Evolutionary conservation across 192 early-diverging fungal genomes (phyloP), one percentile per base, ranked within the genome.

Genomic region (Linnemannia hyalina): DNA sequence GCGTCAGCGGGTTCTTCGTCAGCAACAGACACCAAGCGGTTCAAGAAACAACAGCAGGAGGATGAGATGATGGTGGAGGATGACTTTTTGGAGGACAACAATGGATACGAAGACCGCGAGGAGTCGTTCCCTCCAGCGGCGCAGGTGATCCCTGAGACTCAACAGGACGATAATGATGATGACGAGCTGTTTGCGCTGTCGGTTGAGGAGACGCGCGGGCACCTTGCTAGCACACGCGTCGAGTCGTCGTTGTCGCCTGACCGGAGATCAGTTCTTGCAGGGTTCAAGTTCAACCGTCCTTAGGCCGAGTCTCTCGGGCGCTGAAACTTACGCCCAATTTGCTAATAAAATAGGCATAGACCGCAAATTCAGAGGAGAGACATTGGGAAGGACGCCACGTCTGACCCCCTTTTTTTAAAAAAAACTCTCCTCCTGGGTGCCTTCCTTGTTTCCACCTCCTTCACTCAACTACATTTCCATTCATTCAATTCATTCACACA

Each of bases 31-130:
- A 23, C 57, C 18, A 86, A 86, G 42, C 75, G 83, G n/a, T 77
- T 85, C 71, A 86, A 86, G 68, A 81, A 26, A 47, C 78, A 80
- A 10, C 57, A 80, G 44, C 38, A 44, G 22, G 72, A 32, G 8
- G 84, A 80, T 16, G 46, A 38, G 42, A 47, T 80, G 70, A 86
- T 86, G 84, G 84, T 81, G 32, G 84, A 70, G 57, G 76, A 86
- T 38, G 84, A 86, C 35, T 86, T 86, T 77, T 55, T 86, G 72
- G 84, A 85, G 35, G 77, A 77, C 55, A 40, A 22, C 8, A 60
- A 73, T 15, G 74, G 55, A 15, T 68, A 75, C 2, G 73, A 80
- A 0, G 73, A 73, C 3, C 49, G 40, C 10, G 73, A 85, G 6
- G 77, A 75, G 13, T 65, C 72, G 23, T 65, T 57, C 40, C 75